phyloP scores from a whole-genome alignment of 176 grass and related monocot species.

The Oryza glaberrima region DNA sequence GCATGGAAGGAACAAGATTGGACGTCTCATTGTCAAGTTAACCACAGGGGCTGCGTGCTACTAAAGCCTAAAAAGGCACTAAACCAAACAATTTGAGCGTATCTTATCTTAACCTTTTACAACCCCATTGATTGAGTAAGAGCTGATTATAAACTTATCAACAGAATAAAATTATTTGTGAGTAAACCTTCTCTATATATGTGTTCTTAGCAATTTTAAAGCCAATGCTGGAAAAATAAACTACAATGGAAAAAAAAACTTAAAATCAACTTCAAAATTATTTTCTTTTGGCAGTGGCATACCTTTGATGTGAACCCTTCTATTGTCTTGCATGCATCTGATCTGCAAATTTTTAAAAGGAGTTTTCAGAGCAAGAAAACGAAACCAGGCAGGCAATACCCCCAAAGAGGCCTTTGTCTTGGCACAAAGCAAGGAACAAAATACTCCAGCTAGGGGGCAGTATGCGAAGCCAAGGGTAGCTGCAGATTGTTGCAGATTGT shows the following conservation, averaged over 20 bases:
- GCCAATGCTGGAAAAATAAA: too few relatives aligned
- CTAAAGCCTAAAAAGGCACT: neutral
- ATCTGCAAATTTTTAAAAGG: constrained; percentile 29
- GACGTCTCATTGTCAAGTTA: constrained; percentile 37
- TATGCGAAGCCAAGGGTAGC: constrained; percentile 7
- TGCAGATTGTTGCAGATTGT: constrained; percentile 40
- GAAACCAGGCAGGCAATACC: constrained; percentile 28
- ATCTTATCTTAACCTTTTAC: constrained; percentile 28
- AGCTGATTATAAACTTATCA: too few relatives aligned
- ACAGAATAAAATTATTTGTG: too few relatives aligned
- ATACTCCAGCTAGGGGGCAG: constrained; percentile 31
- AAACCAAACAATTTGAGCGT: constrained; percentile 31
- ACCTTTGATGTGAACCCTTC: constrained; percentile 28
- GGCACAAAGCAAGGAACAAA: constrained; percentile 51
- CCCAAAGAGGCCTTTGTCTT: constrained; percentile 31
- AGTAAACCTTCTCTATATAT: too few relatives aligned
- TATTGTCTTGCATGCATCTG: constrained; percentile 2
- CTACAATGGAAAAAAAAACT: too few relatives aligned
- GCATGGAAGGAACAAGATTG: constrained; percentile 33
- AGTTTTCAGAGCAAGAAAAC: neutral
- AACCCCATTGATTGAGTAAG: too few relatives aligned
- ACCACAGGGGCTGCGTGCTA: neutral
- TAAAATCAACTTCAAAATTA: too few relatives aligned
- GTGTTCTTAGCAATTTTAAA: too few relatives aligned
- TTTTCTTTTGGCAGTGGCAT: too few relatives aligned